Evolutionary conservation across 2,329 filamentous ascomycete genomes (phyloP), one percentile per base, ranked within the genome.

Genomic region (Neurospora sp.): DNA sequence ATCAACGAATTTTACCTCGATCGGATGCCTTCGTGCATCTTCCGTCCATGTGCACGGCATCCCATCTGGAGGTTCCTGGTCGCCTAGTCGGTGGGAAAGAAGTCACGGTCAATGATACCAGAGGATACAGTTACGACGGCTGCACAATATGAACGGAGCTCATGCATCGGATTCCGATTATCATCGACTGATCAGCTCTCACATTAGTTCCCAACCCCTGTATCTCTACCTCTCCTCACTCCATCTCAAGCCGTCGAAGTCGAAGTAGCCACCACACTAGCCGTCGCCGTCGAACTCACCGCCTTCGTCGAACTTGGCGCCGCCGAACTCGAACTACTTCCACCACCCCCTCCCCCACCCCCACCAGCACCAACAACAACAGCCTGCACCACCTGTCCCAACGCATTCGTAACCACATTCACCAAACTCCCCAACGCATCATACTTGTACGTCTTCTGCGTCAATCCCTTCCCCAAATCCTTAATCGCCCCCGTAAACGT

Each of bases 361-460:
- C 71, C 70, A 66, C 72, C 71, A 68, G 75, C 76, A 71, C 72
- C 73, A 1, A 77, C 76, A 1, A 80, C 79, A 2, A 78, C 78
- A 0, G 85, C 85, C 73, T 85, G 83, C 38, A 87, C 84, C 15
- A 87, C 83, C 77, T 87, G 85, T 0, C 85, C 84, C 1, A 84
- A 81, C 1, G 82, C 76, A 75, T 87, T 87, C 74, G 85, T 85
- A 23, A 87, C 80, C 70, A 88, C 85, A 70, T 87, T 82, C 15
- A 88, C 84, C 70, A 88, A 75, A 2, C 83, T 80, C 68, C 81
- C 83, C 42, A 87, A 77, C 38, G 84, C 79, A 28, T 80, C 78
- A 73, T 87, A 87, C 4, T 78, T 79, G 74, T 83, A 88, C n/a
- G 82, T 84, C 78, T 84, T 87, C 76, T 87, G 82, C 6, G 81